Evolutionary conservation across 495 filamentous ascomycete genomes (phyloP).

Genomic region (Amphirosellinia nigrospora): DNA sequence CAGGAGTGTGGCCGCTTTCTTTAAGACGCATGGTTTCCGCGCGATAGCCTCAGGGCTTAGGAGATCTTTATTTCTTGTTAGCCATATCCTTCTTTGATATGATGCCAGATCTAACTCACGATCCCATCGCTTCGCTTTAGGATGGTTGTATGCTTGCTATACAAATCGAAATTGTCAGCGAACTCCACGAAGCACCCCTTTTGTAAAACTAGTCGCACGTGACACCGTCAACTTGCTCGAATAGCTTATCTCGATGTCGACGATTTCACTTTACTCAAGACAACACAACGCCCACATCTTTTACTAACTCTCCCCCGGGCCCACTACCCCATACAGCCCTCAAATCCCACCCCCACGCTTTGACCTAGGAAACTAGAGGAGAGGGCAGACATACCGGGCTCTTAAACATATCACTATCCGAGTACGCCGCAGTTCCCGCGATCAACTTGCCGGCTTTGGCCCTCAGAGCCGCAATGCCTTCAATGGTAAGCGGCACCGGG

Average conservation of each 20-base stretch:
- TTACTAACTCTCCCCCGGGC: background rate
- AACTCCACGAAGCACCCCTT: background rate
- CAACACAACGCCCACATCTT: background rate
- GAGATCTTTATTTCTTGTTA: constrained; percentile 44
- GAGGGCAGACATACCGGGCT: constrained; percentile 54
- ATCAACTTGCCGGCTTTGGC: constrained; percentile 69
- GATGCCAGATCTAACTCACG: constrained; percentile 59
- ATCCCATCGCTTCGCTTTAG: constrained; percentile 83
- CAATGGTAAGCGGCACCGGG: constrained; percentile 70
- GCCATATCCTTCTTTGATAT: background rate
- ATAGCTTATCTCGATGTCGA: background rate
- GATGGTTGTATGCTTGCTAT: constrained; percentile 63
- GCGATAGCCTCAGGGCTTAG: constrained; percentile 62
- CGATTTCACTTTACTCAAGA: background rate
- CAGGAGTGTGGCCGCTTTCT: constrained; percentile 74
- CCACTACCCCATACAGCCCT: background rate
- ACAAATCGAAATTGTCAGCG: constrained; percentile 10
- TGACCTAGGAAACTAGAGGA: background rate
- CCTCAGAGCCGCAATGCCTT: constrained; percentile 71
- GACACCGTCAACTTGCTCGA: background rate
- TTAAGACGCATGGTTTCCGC: constrained; percentile 70
- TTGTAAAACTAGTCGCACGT: background rate
- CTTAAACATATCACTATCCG: constrained; percentile 86
- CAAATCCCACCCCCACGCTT: background rate
- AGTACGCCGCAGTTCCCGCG: constrained; percentile 76